Evolutionary conservation across 2,329 filamentous ascomycete genomes (phyloP), one percentile per base, ranked within the genome.

Genomic region (Lachnellula suecica): DNA sequence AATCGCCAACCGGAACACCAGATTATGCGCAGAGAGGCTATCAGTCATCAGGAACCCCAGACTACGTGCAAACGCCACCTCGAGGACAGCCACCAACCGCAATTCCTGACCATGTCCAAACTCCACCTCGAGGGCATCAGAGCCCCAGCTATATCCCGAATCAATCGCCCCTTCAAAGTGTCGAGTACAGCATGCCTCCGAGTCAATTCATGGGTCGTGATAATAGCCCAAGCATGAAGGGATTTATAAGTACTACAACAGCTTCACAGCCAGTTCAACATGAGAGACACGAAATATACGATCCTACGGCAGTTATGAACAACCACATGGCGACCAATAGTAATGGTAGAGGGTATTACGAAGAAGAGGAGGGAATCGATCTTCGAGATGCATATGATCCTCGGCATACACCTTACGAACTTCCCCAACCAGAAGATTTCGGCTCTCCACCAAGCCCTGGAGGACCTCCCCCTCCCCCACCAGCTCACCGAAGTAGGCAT

Each of bases 101-200:
- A 65, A 43, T 54, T 51, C 50, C 63, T 52, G 46, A 62, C 56
- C 34, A 61, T 54, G 53, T 65, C 13, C 78, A 81, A 51, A 75
- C 77, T 20, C 76, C 78, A 13, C 62, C 77, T 31, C 74, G 79
- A 51, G 65, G 71, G 10, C 76, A 79, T 41, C 73, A 73, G 7
- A 77, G 72, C 25, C 61, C 74, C 19, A 66, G 65, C 4, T 76
- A 74, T 56, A 65, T 77, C n/a, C 69, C 77, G 7, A 76, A 67
- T 17, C 79, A 82, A 53, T 77, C 79, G n/a, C 77, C 79, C 17
- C 63, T 79, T 24, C 79, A 82, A 60, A 68, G 70, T 44, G 63
- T 76, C 10, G 82, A 85, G 58, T 68, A 68, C 44, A 59, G 59
- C 24, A 60, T 57, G 27, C 59, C 62, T n/a, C 55, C 58, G 24